Evolutionary conservation across 345 rosid species (phyloP).

Genomic region (Syzygium jambos): DNA sequence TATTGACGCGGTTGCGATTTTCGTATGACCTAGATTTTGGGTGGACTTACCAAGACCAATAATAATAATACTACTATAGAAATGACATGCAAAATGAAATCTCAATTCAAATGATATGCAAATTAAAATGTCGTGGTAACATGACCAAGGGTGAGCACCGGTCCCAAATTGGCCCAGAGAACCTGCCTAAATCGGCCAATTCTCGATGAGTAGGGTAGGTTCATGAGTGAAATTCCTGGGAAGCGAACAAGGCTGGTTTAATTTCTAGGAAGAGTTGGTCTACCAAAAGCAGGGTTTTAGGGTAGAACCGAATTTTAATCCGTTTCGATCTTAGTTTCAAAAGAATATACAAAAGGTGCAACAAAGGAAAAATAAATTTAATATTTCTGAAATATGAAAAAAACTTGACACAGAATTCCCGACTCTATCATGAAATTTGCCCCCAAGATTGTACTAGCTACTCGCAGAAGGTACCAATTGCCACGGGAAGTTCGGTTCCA

Average conservation of each 20-base stretch:
- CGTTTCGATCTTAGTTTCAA: not conserved
- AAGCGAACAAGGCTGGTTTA: accelerated
- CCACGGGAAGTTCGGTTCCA: not conserved
- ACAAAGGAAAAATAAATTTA: not conserved
- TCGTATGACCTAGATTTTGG: not conserved
- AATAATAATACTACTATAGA: not conserved
- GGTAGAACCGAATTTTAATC: not conserved
- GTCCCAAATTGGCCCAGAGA: not conserved
- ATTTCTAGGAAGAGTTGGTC: not conserved
- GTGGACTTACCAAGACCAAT: not conserved
- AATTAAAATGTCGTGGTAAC: not conserved
- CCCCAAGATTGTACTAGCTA: not conserved
- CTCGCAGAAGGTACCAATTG: not conserved
- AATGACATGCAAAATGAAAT: not conserved
- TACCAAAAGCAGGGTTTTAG: not conserved
- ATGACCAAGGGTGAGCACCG: not conserved
- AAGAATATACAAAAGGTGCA: not conserved
- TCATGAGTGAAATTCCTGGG: not conserved
- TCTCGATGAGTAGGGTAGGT: not conserved
- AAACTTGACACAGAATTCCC: not conserved
- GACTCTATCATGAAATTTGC: not conserved
- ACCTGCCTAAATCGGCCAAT: not conserved
- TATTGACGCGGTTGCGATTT: not conserved
- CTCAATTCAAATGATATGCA: not conserved
- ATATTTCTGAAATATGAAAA: not conserved